phyloP scores from a whole-genome alignment of 176 grass and related monocot species.

The Oryza nivara region DNA sequence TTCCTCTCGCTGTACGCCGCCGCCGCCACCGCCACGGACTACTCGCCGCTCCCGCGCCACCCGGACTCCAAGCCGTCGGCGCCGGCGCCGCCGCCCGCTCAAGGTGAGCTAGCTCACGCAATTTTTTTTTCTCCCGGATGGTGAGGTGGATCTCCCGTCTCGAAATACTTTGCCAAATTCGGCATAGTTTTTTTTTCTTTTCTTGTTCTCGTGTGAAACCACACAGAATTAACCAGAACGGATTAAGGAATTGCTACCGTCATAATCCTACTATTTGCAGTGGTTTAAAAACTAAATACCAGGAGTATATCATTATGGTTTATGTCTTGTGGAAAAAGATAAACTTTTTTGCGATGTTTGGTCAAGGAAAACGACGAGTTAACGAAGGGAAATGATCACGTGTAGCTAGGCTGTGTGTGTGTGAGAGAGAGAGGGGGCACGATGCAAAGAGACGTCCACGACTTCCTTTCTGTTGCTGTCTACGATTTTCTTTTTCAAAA shows the following conservation, averaged over 20 bases:
- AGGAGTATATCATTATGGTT: background rate
- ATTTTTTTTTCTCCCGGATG: background rate
- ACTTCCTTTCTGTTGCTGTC: constrained; percentile 18
- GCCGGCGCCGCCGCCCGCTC: constrained; percentile 45
- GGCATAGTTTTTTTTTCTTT: background rate
- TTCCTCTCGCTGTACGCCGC: constrained; percentile 77
- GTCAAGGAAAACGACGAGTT: constrained; percentile 34
- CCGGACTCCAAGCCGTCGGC: constrained; percentile 47
- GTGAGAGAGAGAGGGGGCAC: background rate
- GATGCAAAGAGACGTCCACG: constrained; percentile 16
- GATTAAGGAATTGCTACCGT: background rate
- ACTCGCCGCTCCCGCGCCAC: constrained; percentile 50
- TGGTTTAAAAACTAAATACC: background rate
- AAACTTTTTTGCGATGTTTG: background rate
- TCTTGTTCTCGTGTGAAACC: background rate
- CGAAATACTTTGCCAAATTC: background rate
- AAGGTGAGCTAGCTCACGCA: constrained; percentile 49
- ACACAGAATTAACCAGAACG: background rate
- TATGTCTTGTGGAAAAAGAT: background rate
- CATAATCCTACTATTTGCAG: background rate
- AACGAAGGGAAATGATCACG: constrained; percentile 40
- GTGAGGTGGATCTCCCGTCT: background rate
- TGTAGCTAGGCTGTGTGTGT: background rate
- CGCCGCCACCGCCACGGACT: constrained; percentile 47
- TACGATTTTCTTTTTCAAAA: background rate